Conservation (phyloP, 805 yeast genomes). For the Starmerella floris region DNA sequence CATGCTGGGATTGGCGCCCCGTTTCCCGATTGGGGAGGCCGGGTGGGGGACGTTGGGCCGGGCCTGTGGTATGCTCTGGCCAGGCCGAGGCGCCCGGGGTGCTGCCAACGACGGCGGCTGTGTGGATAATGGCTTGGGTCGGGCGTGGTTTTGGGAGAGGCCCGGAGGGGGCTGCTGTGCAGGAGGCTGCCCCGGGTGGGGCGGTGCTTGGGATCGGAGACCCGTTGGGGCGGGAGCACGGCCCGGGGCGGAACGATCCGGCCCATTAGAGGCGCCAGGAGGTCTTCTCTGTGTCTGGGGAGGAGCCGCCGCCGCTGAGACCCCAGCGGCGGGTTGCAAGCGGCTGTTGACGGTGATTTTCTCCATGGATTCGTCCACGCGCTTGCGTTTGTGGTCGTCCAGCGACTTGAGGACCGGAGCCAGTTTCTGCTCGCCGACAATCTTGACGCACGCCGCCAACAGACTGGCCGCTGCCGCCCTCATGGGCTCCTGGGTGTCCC, state of each 20-base stretch:
- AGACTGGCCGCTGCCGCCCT: constrained; percentile 65
- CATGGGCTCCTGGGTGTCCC: constrained; percentile 74
- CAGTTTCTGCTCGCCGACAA: constrained; percentile 62
- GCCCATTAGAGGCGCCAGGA: neutral
- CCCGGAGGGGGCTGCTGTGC: neutral
- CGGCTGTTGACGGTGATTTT: constrained; percentile 38
- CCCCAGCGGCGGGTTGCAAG: neutral
- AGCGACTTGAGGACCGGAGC: constrained; percentile 48
- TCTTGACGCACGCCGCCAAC: constrained; percentile 69
- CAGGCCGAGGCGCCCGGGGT: neutral
- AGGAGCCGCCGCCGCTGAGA: neutral
- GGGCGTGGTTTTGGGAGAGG: neutral
- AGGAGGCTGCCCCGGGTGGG: neutral
- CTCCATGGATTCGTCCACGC: constrained; percentile 48
- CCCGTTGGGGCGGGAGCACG: neutral
- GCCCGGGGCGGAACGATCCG: neutral
- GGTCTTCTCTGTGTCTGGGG: neutral
- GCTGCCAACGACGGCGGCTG: neutral
- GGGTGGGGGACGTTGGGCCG: neutral
- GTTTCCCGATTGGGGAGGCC: neutral
- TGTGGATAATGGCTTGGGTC: neutral
- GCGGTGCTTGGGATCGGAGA: neutral
- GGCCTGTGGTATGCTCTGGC: too few species aligned
- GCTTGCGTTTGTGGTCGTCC: constrained; percentile 61
- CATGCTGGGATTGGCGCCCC: neutral